Base-by-base conservation (phyloP, 768 basidiomycete species). In the Termitomyces sp. region DNA sequence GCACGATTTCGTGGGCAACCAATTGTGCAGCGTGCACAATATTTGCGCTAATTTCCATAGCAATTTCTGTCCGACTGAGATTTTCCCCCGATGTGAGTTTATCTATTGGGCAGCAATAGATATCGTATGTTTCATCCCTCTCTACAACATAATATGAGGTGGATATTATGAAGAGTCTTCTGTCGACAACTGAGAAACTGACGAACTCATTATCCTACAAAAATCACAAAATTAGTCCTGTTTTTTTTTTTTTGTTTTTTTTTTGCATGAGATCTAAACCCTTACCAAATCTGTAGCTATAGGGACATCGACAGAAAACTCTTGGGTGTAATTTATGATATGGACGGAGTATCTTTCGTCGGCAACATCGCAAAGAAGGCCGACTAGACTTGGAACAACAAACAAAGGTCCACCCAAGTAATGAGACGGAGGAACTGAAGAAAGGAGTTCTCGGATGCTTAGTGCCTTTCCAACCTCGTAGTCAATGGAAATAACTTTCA, bases 321-420 rank as follows among this genome's bases (percentile, higher is more conserved):
- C 31, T 25, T 25, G 47, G 19, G 19, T 16, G 31, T 54, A 60
- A 40, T 62, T 48, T 19, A 57, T 42, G 11, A 47, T 52, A 16
- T 46, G 55, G 11, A 62, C 34, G 34, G 4, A 40, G 11, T 31
- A 40, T 19, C 29, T 29, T 31, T 27, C 29, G 35, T 59, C 42
- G 5, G 40, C 40, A 9, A 5, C 4, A 38, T 19, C 37, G 19
- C 50, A 45, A 31, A 58, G 48, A 16, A 60, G 19, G 29, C 59
- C 62, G 19, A 60, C 49, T 2, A 55, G 17, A 21, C 48, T 44
- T 12, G 57, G 47, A 43, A 35, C 42, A 32, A 60, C 34, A 41
- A 62, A 62, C 21, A 60, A 25, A 25, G 37, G 40, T 40, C 25
- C 50, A 2, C 17, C 7, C 6, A 19, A 0, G 8, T 51, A 27